Conservation (phyloP, 1,139 yeast genomes). For the Pichia cactophila region DNA sequence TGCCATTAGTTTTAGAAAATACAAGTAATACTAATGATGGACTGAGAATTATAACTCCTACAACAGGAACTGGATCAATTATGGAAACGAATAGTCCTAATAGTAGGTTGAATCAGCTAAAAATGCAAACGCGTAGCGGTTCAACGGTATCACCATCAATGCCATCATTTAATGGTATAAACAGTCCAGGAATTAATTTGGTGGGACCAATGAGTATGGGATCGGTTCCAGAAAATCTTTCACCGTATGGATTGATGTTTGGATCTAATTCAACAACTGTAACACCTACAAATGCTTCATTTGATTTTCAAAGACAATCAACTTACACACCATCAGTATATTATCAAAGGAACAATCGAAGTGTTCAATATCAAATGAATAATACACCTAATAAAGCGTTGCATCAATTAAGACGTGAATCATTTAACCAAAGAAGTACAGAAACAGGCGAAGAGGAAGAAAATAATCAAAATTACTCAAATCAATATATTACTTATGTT, state of each 20-base stretch:
- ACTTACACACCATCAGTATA: conserved; percentile 8
- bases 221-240: neutral
- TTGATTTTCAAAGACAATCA: conserved; percentile 4
- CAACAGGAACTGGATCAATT: conserved; percentile 7
- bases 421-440: neutral
- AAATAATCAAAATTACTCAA: neutral
- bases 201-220: neutral
- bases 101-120: neutral
- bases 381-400: neutral
- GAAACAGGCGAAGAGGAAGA: neutral
- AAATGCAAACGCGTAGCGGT: neutral
- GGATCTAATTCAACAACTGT: neutral
- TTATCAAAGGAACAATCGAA: conserved; percentile 2
- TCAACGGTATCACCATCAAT: neutral
- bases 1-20: conserved; percentile 23
- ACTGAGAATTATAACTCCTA: conserved; percentile 8
- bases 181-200: neutral
- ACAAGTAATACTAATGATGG: conserved; percentile 5
- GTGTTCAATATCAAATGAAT: neutral
- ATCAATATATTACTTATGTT: neutral
- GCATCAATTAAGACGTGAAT: neutral
- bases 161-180: neutral
- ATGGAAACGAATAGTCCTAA: conserved; percentile 5
- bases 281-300: conserved; percentile 6
- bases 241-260: neutral